Conservation (phyloP, 163 green algal species). For the Chlamydomonas reinhardtii region DNA sequence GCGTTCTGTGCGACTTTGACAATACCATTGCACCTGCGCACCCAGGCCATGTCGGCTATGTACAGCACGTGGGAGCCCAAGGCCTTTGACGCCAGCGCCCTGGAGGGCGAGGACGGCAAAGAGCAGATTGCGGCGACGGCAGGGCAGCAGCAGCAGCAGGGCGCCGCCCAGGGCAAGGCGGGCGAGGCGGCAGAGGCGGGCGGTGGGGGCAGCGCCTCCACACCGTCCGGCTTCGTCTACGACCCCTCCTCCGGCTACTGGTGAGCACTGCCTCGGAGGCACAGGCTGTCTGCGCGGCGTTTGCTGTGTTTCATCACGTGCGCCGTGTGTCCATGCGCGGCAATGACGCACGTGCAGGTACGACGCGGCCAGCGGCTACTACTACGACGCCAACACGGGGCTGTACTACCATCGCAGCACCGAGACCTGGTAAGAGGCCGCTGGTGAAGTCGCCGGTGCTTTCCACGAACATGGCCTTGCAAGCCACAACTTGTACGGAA, state of each 20-base stretch:
- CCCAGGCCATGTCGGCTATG: slow-evolving; percentile 31
- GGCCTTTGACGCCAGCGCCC: slow-evolving; percentile 62
- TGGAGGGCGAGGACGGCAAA: slow-evolving; percentile 19
- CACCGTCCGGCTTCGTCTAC: slow-evolving; percentile 58
- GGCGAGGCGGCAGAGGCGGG: background rate
- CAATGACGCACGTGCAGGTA: slow-evolving; percentile 5
- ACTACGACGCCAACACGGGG: slow-evolving; percentile 75
- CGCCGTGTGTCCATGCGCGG: no score
- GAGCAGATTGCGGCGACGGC: background rate
- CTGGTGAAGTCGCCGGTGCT: background rate
- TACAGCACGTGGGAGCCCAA: slow-evolving; percentile 67
- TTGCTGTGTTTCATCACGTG: no score
- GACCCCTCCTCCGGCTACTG: slow-evolving; percentile 65
- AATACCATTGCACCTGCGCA: no score
- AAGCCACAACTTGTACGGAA: no score
- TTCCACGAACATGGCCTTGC: background rate
- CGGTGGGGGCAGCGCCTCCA: background rate
- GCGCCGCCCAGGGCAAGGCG: background rate
- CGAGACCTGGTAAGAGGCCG: background rate
- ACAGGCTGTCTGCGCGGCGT: no score
- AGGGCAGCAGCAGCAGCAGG: slow-evolving; percentile 10
- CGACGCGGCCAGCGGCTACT: slow-evolving; percentile 72
- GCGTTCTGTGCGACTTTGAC: no score
- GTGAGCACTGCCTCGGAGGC: no score
- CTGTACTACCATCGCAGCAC: slow-evolving; percentile 68